Evolutionary conservation across 768 basidiomycete species (phyloP).

Genomic region (Suillus brevipes): DNA sequence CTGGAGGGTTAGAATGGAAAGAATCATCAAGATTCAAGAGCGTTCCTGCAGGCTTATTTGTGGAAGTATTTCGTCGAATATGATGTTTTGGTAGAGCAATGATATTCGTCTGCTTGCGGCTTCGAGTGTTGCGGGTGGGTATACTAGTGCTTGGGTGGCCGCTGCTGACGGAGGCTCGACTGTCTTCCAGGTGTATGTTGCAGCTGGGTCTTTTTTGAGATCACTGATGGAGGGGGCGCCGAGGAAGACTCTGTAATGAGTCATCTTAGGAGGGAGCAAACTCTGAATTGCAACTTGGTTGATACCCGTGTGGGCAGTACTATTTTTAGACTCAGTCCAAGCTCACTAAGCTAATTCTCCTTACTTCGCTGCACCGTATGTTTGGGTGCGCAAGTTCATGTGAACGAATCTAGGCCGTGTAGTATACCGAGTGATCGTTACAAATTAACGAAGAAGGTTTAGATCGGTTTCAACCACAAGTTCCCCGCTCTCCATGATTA

Average conservation of each 20-base stretch:
- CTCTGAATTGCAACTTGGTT: background rate
- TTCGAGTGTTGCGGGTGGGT: conserved; percentile 60
- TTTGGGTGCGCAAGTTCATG: background rate
- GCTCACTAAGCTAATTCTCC: too few species aligned
- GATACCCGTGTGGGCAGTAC: background rate
- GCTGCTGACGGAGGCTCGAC: conserved; percentile 28
- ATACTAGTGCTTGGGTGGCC: conserved; percentile 23
- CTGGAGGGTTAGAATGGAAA: conserved; percentile 18
- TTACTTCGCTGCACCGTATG: background rate
- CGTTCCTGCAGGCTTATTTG: conserved; percentile 16
- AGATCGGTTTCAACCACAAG: too few species aligned
- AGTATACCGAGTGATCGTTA: background rate
- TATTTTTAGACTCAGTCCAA: conserved; percentile 1
- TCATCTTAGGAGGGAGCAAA: conserved; percentile 18
- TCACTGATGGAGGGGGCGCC: conserved; percentile 44
- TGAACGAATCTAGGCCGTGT: background rate
- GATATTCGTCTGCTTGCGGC: conserved; percentile 72
- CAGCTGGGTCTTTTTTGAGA: conserved; percentile 32
- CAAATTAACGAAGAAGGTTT: background rate
- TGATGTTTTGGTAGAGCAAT: conserved; percentile 65
- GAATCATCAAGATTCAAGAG: conserved; percentile 51
- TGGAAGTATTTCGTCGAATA: conserved; percentile 49
- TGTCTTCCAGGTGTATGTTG: conserved; percentile 47
- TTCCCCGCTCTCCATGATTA: background rate
- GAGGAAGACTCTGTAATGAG: conserved; percentile 51